Conservation (phyloP, 2,329 filamentous ascomycete genomes). For the Penicillium sp. region DNA sequence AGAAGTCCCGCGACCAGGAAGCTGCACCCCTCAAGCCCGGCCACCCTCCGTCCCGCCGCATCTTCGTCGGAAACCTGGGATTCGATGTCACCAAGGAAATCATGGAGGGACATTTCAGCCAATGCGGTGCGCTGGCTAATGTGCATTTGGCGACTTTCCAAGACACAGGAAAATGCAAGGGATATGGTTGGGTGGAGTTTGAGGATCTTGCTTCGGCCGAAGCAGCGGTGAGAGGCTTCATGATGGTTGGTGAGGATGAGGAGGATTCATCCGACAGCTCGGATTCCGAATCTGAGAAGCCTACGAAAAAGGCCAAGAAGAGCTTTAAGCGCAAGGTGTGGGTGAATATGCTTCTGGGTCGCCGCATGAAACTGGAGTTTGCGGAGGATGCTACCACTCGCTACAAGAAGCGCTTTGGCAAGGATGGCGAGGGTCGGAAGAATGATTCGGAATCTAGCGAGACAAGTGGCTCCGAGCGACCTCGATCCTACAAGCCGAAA, state of each 20-base stretch:
- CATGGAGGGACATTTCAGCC: slow-evolving; percentile 75
- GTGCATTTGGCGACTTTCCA: slow-evolving; percentile 93
- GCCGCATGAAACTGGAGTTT: slow-evolving; percentile 83
- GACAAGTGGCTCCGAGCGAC: slow-evolving; percentile 24
- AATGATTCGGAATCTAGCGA: slow-evolving; percentile 21
- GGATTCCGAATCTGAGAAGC: slow-evolving; percentile 30
- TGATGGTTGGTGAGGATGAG: slow-evolving; percentile 60
- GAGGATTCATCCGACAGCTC: slow-evolving; percentile 42
- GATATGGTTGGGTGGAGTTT: slow-evolving; percentile 94
- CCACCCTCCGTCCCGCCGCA: slow-evolving; percentile 71
- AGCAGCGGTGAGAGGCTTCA: slow-evolving; percentile 77
- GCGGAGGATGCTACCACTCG: slow-evolving; percentile 86
- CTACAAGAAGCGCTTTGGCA: slow-evolving; percentile 93
- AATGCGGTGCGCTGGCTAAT: slow-evolving; percentile 80
- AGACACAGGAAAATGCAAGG: slow-evolving; percentile 96
- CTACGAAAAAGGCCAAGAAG: slow-evolving; percentile 37
- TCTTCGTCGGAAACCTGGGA: slow-evolving; percentile 89
- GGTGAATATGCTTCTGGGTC: slow-evolving; percentile 79
- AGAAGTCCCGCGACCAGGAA: slow-evolving; percentile 56
- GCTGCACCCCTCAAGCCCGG: slow-evolving; percentile 35
- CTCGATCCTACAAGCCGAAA: slow-evolving; percentile 27
- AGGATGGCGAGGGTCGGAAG: slow-evolving; percentile 56
- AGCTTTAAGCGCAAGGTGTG: slow-evolving; percentile 64
- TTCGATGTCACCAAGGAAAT: slow-evolving; percentile 82
- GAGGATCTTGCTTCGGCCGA: slow-evolving; percentile 73